Base-by-base conservation (phyloP, 495 filamentous ascomycete species). In the Podospora pseudoanserina region DNA sequence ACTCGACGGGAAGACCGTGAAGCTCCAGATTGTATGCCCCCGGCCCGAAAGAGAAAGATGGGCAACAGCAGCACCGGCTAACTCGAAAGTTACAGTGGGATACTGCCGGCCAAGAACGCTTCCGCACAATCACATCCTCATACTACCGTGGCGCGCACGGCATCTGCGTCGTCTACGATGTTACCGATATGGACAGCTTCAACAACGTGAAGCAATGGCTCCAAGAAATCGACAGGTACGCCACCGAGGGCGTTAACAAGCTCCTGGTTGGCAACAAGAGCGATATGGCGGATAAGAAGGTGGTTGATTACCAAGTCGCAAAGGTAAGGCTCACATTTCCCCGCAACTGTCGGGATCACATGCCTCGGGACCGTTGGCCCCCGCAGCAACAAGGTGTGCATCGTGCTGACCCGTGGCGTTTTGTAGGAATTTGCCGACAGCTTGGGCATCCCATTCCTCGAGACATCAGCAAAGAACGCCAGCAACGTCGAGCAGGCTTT, bases 161-260 rank as follows among this genome's bases (percentile, higher is more conserved):
- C 73, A 99, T 99, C 83, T 99, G 95, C 82, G 95, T 99, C 65
- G 95, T 99, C 77, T 99, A 97, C 85, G 95, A 99, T 88, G 96
- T 99, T 77, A 99, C 95, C 57, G 96, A 99, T 79, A 98, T 97
- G 96, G 96, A 98, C 82, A 96, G 92, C 57, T 99, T 98, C 92
- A 98, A 98, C 88, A 98, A 98, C 83, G 96, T 99, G 73, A 97
- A 98, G 91, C 96, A 98, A 86, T 99, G 95, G 95, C 90, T 99
- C 67, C 96, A 98, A 79, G 96, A 99, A 83, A 99, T 99, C 72
- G 96, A 99, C 82, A 89, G 96, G 74, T 98, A 99, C 74, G 95
- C 95, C 69, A 98, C 95, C 65, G 95, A 99, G 81, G 96, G 96
- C 74, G 95, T 99, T 74, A 99, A 98, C 87, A 98, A 98, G 84